Percentiles rank a stretch among this genome's conserved stretches.
phyloP scores from a whole-genome alignment of 768 basidiomycete species.

The Podaxis sp. region DNA sequence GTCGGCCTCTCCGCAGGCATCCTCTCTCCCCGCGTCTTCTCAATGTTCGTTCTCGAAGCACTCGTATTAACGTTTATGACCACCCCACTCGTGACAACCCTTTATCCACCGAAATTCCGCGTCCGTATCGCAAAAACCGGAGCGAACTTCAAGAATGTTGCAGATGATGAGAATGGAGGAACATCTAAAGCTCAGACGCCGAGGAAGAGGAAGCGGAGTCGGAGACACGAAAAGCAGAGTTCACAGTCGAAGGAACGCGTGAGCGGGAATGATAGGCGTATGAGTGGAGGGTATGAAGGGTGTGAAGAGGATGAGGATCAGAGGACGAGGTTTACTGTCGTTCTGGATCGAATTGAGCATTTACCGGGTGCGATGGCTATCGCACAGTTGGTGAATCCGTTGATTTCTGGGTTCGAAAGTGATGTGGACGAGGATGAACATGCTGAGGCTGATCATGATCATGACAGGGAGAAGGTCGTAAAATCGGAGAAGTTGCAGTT shows the following conservation, averaged over 20 bases:
- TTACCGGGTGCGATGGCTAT: constrained; percentile 89
- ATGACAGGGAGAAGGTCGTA: neutral
- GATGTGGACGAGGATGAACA: constrained; percentile 1
- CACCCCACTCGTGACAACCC: constrained; percentile 64
- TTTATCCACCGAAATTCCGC: constrained; percentile 69
- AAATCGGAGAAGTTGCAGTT: neutral
- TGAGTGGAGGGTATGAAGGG: neutral
- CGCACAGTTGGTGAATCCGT: constrained; percentile 71
- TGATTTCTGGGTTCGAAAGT: constrained; percentile 17
- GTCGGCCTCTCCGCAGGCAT: constrained; percentile 85
- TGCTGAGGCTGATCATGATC: neutral
- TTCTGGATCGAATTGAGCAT: constrained; percentile 90
- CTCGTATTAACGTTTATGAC: constrained; percentile 84
- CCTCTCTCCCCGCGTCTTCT: constrained; percentile 75
- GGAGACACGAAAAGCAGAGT: neutral
- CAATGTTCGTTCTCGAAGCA: constrained; percentile 93
- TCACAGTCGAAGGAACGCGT: neutral
- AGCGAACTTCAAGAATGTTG: constrained; percentile 46
- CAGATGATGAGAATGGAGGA: constrained; percentile 33
- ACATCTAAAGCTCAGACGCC: neutral
- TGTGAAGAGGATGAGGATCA: constrained; percentile 19
- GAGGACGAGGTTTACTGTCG: constrained; percentile 73
- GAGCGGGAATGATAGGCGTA: neutral
- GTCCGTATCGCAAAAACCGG: constrained; percentile 46
- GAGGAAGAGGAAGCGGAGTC: constrained; percentile 13